Conservation (phyloP, 2,329 filamentous ascomycete species). For the Paraphaeosphaeria sporulosa region DNA sequence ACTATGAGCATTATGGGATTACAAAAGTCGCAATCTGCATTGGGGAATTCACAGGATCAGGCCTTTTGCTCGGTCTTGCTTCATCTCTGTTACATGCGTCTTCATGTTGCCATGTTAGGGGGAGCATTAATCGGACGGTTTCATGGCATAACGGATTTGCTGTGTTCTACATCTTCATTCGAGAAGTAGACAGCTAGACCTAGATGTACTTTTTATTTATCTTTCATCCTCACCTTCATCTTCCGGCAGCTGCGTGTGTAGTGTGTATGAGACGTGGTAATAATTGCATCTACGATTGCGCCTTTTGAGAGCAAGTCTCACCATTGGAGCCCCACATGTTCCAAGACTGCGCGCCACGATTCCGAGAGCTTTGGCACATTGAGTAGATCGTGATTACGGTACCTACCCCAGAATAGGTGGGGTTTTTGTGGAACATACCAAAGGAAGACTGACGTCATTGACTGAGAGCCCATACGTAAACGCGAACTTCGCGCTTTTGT, state of each 20-base stretch:
- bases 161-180: slow-evolving; percentile 25
- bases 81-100: slow-evolving; percentile 22
- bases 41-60: not conserved
- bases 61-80: not conserved
- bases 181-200: slow-evolving; percentile 26
- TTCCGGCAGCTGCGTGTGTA: not conserved
- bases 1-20: slow-evolving; percentile 8
- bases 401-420: slow-evolving; percentile 14
- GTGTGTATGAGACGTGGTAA: not conserved
- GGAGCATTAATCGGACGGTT: not conserved
- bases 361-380: slow-evolving; percentile 8
- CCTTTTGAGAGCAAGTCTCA: not conserved
- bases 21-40: slow-evolving; percentile 13
- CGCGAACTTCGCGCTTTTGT: not conserved
- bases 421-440: slow-evolving; percentile 14
- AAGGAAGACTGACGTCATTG: slow-evolving; percentile 25
- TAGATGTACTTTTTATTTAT: slow-evolving; percentile 25
- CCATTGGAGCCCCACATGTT: slow-evolving; percentile 8
- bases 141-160: slow-evolving; percentile 16
- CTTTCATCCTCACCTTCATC: not conserved
- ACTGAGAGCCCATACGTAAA: slow-evolving; percentile 15
- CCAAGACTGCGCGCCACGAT: slow-evolving; percentile 4
- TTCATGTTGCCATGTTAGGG: not conserved
- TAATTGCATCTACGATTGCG: not conserved
- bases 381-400: slow-evolving; percentile 17